Percentiles rank a stretch among this genome's conserved stretches.
phyloP scores from a whole-genome alignment of 169 alveolate species.

The Plasmodium cynomolgi region DNA sequence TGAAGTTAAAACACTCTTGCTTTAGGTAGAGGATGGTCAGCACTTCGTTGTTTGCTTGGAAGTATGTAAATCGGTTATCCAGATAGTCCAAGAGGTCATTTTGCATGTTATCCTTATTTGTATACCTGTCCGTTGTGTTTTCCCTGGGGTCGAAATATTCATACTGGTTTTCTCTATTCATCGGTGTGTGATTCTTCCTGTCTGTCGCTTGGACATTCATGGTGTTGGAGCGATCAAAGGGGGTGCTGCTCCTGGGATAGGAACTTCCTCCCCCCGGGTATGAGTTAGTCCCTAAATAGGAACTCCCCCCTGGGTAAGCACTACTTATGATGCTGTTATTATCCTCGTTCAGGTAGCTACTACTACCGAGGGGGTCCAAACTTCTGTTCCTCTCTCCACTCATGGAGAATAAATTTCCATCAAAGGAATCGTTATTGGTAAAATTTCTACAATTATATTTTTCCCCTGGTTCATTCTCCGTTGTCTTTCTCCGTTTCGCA shows the following conservation, averaged over 20 bases:
- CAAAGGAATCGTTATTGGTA: not conserved
- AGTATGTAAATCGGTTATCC: slow-evolving; percentile 55
- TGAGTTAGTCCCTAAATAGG: not conserved
- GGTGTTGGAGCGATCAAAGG: not conserved
- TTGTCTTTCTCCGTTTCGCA: not conserved
- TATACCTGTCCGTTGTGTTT: not conserved
- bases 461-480: not conserved
- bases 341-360: not conserved
- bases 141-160: not conserved
- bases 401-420: not conserved
- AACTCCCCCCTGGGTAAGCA: not conserved
- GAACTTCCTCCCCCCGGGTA: not conserved
- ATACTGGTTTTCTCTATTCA: not conserved
- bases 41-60: slow-evolving; percentile 47
- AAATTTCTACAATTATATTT: not conserved
- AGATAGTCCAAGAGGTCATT: slow-evolving; percentile 18
- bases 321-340: not conserved
- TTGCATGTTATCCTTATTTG: slow-evolving; percentile 1
- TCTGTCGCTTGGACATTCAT: not conserved
- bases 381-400: not conserved
- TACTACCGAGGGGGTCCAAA: not conserved
- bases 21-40: slow-evolving; percentile 14
- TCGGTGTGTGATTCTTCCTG: not conserved
- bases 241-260: not conserved
- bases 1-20: slow-evolving; percentile 62